These are phyloP conservation scores for Exophiala calicioides DNA, from an alignment of 2,329 filamentous ascomycete genomes.

Conservation along the genomic window DNA sequence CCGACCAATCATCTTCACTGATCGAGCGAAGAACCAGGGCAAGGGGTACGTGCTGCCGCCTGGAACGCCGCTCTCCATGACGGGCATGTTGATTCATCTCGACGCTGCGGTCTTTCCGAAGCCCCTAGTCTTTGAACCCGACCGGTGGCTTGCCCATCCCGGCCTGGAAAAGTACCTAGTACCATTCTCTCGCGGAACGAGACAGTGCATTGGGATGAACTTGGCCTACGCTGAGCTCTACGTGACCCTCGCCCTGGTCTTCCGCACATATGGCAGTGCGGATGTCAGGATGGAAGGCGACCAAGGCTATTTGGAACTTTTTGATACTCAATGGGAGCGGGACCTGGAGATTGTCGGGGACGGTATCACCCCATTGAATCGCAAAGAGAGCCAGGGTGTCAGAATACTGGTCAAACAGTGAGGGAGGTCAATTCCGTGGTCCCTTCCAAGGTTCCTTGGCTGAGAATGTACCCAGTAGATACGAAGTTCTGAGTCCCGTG, in stretches of 20 bases:
- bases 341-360: conserved; percentile 24
- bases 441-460: no score
- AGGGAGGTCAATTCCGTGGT: no score
- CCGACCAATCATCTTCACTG: conserved; percentile 12
- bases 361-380: conserved; percentile 18
- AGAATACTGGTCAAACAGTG: conserved; percentile 7
- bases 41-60: conserved; percentile 10
- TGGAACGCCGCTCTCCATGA: conserved; percentile 32
- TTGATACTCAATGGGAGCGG: conserved; percentile 11
- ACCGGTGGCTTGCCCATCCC: conserved; percentile 44
- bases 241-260: conserved; percentile 21
- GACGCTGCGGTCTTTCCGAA: conserved; percentile 39
- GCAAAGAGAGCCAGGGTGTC: conserved; percentile 8
- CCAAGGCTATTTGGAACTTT: conserved; percentile 8
- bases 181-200: conserved; percentile 43
- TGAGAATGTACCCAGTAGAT: no score
- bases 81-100: conserved; percentile 29
- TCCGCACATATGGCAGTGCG: conserved; percentile 22
- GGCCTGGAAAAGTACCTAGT: conserved; percentile 42
- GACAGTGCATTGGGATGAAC: conserved; percentile 45
- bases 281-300: conserved; percentile 21
- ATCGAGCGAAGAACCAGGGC: conserved; percentile 2
- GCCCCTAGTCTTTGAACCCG: conserved; percentile 38
- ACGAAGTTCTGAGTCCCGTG: no score
- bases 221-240: conserved; percentile 26